Evolutionary conservation across 78 protist species (phyloP), one percentile per base, ranked within the genome.

Genomic region (Trichosphaerium sp.): DNA sequence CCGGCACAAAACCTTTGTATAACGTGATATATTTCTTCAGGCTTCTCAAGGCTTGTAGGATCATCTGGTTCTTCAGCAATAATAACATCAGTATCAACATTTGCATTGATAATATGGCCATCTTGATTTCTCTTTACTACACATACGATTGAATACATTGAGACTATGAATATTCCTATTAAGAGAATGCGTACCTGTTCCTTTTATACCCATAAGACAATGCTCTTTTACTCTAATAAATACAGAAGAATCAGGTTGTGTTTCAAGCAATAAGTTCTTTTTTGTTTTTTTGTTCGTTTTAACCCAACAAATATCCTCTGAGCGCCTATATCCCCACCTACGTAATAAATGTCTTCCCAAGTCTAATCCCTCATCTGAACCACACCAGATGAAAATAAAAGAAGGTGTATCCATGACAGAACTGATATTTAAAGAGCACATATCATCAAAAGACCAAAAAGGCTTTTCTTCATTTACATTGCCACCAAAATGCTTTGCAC

Each of bases 151-250:
- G 49, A 44, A n/a, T n/a, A n/a, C n/a, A n/a, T n/a, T n/a, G n/a
- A n/a, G n/a, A n/a, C n/a, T n/a, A n/a, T n/a, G n/a, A n/a, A n/a
- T n/a, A n/a, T n/a, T n/a, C n/a, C n/a, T n/a, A n/a, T n/a, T n/a
- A n/a, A n/a, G n/a, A n/a, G 49, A 15, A 44, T 18, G 49, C 49
- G 49, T 44, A 18, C 49, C 54, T 8, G 69, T 32, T 2, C 68
- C 78, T 52, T 18, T n/a, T 32, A 71, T 63, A 25, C 78, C 78
- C 62, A 71, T 7, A n/a, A 71, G 60, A 18, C 69, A 62, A 69
- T 71, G 78, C 38, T 71, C 78, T 28, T 44, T 3, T 38, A 18
- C 23, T 49, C n/a, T 37, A 15, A 37, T 14, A 14, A n/a, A 21
- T n/a, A 18, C 54, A 56, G 61, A n/a, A 14, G n/a, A 14, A 37